Base-by-base conservation (phyloP, 116 monocot genomes). In the Dioscorea cayenensis region DNA sequence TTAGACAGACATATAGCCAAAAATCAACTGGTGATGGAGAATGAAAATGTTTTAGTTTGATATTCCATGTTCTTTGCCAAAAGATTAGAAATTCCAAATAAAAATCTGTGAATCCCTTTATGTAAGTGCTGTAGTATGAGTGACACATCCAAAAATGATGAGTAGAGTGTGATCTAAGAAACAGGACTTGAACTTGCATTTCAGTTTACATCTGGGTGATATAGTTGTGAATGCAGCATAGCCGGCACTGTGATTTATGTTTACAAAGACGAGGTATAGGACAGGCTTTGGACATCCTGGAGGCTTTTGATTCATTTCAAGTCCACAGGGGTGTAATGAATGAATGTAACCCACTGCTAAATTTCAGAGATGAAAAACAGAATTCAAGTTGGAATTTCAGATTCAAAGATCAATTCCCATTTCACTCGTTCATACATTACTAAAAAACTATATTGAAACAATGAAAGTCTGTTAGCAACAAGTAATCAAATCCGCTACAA, bases 251-350 rank as follows among this genome's bases (percentile, higher is more conserved):
- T 79, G 74, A 81, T 70, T 82, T 80, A 71, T 96, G 95, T 36
- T 83, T 87, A 67, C 95, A 96, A n/a, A 96, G 80, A 71, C 90
- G 86, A 49, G 85, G 37, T 77, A 87, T 76, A 77, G 66, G 71
- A 68, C 95, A 13, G 69, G 73, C 74, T 85, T 96, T 13, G 79
- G 77, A 70, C 95, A 96, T 83, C 72, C 89, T 48, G 92, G 92
- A 36, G 95, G 92, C 71, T 87, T 96, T 76, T 92, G 92, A 81
- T 73, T 90, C 80, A 78, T 92, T 75, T 96, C 95, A 64, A 84
- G 65, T 29, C 95, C 95, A 74, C 95, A 96, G 48, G 95, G 95
- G 63, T n/a, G n/a, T n/a, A n/a, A n/a, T n/a, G n/a, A n/a, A n/a
- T n/a, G n/a, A n/a, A n/a, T n/a, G n/a, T n/a, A n/a, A n/a, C n/a